Percentiles rank a stretch among this genome's conserved stretches.
phyloP scores from a whole-genome alignment of 2,329 filamentous ascomycete species.

The Trichoderma sp. region DNA sequence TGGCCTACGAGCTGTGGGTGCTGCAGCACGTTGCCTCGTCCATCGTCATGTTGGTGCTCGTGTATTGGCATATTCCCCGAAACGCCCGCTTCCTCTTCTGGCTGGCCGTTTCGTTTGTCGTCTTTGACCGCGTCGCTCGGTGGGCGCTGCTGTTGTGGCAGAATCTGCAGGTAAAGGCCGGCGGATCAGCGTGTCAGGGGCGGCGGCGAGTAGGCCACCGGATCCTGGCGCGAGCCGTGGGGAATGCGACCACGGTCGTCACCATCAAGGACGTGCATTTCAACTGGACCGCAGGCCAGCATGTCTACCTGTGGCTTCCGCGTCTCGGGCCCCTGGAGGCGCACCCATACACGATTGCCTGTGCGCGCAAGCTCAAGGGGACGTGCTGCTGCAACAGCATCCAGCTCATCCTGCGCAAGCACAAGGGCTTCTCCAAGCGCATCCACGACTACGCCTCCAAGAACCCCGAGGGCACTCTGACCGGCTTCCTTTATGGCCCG shows the following conservation, averaged over 20 bases:
- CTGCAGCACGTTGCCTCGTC: slow-evolving; percentile 67
- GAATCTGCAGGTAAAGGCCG: slow-evolving; percentile 51
- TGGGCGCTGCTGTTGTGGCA: slow-evolving; percentile 53
- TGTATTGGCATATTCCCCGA: slow-evolving; percentile 64
- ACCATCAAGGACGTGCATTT: slow-evolving; percentile 64
- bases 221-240: slow-evolving; percentile 52
- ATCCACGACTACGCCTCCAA: slow-evolving; percentile 52
- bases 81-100: slow-evolving; percentile 65
- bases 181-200: slow-evolving; percentile 50
- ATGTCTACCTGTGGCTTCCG: slow-evolving; percentile 64
- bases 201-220: slow-evolving; percentile 56
- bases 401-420: slow-evolving; percentile 59
- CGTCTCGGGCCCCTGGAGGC: slow-evolving; percentile 56
- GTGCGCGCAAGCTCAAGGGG: slow-evolving; percentile 52
- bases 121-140: slow-evolving; percentile 62
- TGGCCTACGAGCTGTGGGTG: slow-evolving; percentile 71
- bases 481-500: slow-evolving; percentile 56
- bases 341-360: slow-evolving; percentile 65
- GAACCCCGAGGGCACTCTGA: slow-evolving; percentile 38
- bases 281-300: slow-evolving; percentile 61
- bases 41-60: slow-evolving; percentile 62
- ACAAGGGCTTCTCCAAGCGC: slow-evolving; percentile 59
- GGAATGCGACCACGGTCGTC: slow-evolving; percentile 56
- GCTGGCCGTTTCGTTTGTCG: slow-evolving; percentile 65
- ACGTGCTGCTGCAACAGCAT: slow-evolving; percentile 61